phyloP scores from a whole-genome alignment of 2,329 filamentous ascomycete genomes.

The Ciborinia camelliae region DNA sequence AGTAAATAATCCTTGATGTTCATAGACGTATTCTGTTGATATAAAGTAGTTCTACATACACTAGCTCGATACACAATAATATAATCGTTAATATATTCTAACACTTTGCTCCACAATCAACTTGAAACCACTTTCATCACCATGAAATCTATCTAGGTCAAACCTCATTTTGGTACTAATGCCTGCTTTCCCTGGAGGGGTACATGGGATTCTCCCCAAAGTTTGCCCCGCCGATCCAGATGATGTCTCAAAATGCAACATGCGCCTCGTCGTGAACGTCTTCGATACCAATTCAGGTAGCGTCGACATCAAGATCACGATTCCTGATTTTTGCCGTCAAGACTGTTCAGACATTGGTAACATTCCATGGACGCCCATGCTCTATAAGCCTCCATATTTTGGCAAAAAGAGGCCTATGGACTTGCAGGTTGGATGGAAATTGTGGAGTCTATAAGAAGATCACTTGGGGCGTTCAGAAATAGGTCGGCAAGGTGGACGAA shows the following conservation, averaged over 20 bases:
- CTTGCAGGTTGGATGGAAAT: not conserved
- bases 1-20: too few relatives aligned
- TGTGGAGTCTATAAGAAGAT: not conserved
- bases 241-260: not conserved
- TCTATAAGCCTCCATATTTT: not conserved
- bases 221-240: not conserved
- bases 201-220: not conserved
- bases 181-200: not conserved
- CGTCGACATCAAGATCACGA: not conserved
- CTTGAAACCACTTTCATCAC: not conserved
- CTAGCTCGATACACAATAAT: too few relatives aligned
- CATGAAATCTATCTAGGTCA: not conserved
- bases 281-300: not conserved
- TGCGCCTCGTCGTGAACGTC: not conserved
- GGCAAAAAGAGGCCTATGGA: not conserved
- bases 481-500: not conserved
- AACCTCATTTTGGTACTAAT: not conserved
- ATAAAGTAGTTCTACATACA: too few relatives aligned
- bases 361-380: not conserved
- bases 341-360: not conserved
- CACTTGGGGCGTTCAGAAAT: not conserved
- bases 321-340: not conserved
- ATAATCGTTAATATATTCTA: too few relatives aligned
- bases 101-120: too few relatives aligned
- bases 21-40: too few relatives aligned